Evolutionary conservation across 192 early-diverging fungal genomes (phyloP).

Genomic region (Backusella circina): DNA sequence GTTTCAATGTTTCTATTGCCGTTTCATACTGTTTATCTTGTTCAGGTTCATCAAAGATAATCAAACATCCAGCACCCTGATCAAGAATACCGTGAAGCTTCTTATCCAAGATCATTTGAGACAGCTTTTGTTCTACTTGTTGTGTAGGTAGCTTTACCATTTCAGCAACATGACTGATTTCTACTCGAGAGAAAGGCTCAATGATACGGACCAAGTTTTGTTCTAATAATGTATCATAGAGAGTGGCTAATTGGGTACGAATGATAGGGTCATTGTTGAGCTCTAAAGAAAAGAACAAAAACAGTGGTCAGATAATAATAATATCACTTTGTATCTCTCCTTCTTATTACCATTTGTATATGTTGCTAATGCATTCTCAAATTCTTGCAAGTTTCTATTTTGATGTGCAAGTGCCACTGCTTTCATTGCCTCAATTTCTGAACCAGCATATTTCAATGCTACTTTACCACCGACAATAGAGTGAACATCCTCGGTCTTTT

Average conservation of each 20-base stretch:
- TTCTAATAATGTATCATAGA: slow-evolving; percentile 95
- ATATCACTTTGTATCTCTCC: background rate
- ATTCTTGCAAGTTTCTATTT: slow-evolving; percentile 93
- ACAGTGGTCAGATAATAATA: background rate
- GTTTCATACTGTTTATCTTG: slow-evolving; percentile 90
- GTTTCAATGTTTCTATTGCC: slow-evolving; percentile 93
- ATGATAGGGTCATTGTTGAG: slow-evolving; percentile 92
- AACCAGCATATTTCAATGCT: slow-evolving; percentile 82
- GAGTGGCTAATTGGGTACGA: slow-evolving; percentile 80
- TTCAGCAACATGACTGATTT: slow-evolving; percentile 91
- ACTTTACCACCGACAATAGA: slow-evolving; percentile 88
- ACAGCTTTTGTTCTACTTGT: slow-evolving; percentile 93
- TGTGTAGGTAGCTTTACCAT: slow-evolving; percentile 86
- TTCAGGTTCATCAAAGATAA: slow-evolving; percentile 87
- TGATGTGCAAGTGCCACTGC: slow-evolving; percentile 93
- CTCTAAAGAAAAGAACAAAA: slow-evolving; percentile 39
- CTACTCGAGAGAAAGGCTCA: slow-evolving; percentile 97
- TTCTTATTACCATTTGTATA: slow-evolving; percentile 68
- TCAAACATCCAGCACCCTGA: slow-evolving; percentile 92
- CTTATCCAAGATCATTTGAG: slow-evolving; percentile 99
- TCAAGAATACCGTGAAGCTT: slow-evolving; percentile 93
- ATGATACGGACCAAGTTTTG: slow-evolving; percentile 96
- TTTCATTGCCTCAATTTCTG: slow-evolving; percentile 90
- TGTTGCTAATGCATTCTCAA: slow-evolving; percentile 84
- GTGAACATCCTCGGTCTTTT: slow-evolving; percentile 89